A percentile compares a stretch with the other conserved stretches of the same genome.
Evolutionary conservation across 2,329 filamentous ascomycete genomes (phyloP).

Genomic region (Chaetomium sp.): DNA sequence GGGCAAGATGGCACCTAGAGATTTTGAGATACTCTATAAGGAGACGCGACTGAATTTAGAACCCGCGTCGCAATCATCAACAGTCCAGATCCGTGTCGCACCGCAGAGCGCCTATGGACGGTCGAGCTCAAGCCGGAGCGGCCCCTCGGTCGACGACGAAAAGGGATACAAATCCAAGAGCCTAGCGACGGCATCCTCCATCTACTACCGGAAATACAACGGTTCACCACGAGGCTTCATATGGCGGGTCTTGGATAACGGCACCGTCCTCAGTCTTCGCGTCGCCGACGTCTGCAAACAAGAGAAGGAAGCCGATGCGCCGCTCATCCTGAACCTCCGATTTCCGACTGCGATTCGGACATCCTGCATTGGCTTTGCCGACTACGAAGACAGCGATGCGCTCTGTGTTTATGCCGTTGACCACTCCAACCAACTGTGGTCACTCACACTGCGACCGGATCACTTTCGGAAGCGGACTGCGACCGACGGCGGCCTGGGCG

Average conservation of each 20-base stretch:
- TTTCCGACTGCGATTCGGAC: slow-evolving; percentile 74
- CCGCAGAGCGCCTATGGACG: slow-evolving; percentile 44
- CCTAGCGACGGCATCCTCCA: slow-evolving; percentile 75
- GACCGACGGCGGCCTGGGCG: slow-evolving; percentile 72
- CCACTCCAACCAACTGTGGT: slow-evolving; percentile 76
- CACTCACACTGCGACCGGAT: slow-evolving; percentile 78
- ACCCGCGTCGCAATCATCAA: slow-evolving; percentile 66
- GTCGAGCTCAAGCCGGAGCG: slow-evolving; percentile 42
- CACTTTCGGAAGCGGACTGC: slow-evolving; percentile 72
- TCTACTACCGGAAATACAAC: slow-evolving; percentile 80
- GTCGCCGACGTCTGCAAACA: slow-evolving; percentile 77
- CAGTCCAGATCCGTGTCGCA: slow-evolving; percentile 70
- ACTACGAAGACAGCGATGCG: slow-evolving; percentile 75
- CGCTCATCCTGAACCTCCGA: slow-evolving; percentile 74
- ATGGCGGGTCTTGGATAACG: slow-evolving; percentile 85
- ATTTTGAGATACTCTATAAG: slow-evolving; percentile 73
- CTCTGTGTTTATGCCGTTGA: slow-evolving; percentile 81
- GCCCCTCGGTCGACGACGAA: slow-evolving; percentile 63
- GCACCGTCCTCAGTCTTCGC: slow-evolving; percentile 78
- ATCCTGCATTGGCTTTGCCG: slow-evolving; percentile 79
- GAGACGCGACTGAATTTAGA: slow-evolving; percentile 85
- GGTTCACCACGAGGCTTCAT: slow-evolving; percentile 81
- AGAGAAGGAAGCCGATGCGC: slow-evolving; percentile 66
- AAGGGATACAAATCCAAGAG: slow-evolving; percentile 71
- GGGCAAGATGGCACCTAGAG: slow-evolving; percentile 66